Conservation (phyloP, 169 alveolate species). For the Plasmodium gonderi region DNA sequence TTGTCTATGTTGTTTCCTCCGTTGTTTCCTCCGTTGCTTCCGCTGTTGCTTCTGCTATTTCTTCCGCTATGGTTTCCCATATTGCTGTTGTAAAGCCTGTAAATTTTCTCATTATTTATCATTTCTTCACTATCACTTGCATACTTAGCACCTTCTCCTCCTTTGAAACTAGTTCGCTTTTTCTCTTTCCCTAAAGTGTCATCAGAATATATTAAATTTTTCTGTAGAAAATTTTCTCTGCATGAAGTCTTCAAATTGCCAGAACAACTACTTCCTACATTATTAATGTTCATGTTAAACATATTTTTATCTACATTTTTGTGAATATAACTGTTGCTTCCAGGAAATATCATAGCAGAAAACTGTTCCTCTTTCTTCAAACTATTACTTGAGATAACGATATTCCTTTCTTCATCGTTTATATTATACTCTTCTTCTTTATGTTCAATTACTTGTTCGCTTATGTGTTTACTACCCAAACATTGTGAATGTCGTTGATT, state of each 20-base stretch:
- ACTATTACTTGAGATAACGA: not conserved
- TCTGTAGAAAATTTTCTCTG: constrained; percentile 16
- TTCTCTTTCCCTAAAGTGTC: not conserved
- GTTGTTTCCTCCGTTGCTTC: not conserved
- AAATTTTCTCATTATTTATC: not conserved
- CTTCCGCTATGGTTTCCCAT: not conserved
- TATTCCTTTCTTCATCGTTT: not conserved
- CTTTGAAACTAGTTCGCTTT: not conserved
- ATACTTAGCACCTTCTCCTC: not conserved
- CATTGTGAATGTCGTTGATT: not conserved
- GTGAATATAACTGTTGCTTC: not conserved
- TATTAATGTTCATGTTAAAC: not conserved
- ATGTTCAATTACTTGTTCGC: not conserved
- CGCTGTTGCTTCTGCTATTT: constrained; percentile 1
- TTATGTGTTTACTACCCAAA: not conserved
- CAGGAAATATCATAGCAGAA: not conserved
- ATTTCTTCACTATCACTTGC: constrained; percentile 22
- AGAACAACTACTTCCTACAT: not conserved
- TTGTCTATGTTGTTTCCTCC: not conserved
- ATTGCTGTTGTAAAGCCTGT: constrained; percentile 22
- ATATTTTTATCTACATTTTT: constrained; percentile 7
- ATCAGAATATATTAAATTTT: constrained; percentile 3
- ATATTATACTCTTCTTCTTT: not conserved
- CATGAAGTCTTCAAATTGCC: not conserved
- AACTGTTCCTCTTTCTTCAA: not conserved